Evolutionary conservation across 257 asterid species (phyloP).

Genomic region (Cruciata laevipes): DNA sequence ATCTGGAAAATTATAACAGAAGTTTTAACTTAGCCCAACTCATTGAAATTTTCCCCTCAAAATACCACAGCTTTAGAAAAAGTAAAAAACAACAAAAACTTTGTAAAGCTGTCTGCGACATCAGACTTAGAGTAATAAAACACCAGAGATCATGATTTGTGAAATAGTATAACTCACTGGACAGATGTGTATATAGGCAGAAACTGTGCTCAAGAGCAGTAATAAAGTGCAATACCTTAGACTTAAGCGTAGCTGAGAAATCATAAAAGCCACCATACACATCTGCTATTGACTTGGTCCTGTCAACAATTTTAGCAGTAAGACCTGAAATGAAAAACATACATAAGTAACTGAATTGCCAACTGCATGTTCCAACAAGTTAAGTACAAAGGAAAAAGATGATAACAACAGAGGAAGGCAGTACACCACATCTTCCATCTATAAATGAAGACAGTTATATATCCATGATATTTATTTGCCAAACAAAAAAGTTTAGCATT

Average conservation of each 20-base stretch:
- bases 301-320: slow-evolving; percentile 77
- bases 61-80: neutral
- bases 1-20: neutral
- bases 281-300: slow-evolving; percentile 70
- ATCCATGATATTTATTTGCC: neutral
- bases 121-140: neutral
- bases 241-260: slow-evolving; percentile 75
- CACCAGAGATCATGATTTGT: neutral
- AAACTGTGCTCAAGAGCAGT: neutral
- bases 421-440: neutral
- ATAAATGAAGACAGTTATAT: neutral
- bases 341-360: neutral
- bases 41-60: neutral
- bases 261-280: slow-evolving; percentile 92
- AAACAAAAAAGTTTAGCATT: neutral
- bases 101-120: neutral
- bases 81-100: neutral
- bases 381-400: neutral
- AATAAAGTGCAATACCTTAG: slow-evolving; percentile 54
- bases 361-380: neutral
- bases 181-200: neutral
- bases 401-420: slow-evolving; percentile 4
- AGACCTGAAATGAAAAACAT: slow-evolving; percentile 50
- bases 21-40: neutral
- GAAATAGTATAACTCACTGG: neutral